Evolutionary conservation across 2,329 filamentous ascomycete species (phyloP).

Genomic region (Xylariales sp.): DNA sequence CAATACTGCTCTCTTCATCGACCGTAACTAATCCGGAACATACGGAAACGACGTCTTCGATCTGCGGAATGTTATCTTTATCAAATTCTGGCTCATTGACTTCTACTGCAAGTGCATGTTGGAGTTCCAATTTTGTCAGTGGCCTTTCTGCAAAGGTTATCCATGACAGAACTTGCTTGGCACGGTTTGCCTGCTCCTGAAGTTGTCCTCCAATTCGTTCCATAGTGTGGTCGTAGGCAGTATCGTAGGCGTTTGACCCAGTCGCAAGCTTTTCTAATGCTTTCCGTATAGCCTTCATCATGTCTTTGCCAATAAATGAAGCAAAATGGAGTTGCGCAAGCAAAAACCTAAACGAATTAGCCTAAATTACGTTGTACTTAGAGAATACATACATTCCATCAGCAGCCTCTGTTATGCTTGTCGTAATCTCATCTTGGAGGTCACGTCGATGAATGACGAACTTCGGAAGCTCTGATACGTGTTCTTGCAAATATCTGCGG

Average conservation of each 20-base stretch:
- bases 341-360: conserved; percentile 51
- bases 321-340: conserved; percentile 54
- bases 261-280: conserved; percentile 49
- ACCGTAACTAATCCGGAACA: conserved; percentile 58
- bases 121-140: conserved; percentile 52
- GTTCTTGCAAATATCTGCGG: conserved; percentile 21
- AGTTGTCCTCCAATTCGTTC: conserved; percentile 56
- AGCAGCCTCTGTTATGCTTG: conserved; percentile 41
- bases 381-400: conserved; percentile 51
- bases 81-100: conserved; percentile 46
- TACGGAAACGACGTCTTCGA: conserved; percentile 51
- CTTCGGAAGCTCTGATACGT: conserved; percentile 39
- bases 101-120: conserved; percentile 57
- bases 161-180: conserved; percentile 55
- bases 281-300: conserved; percentile 49
- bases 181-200: conserved; percentile 49
- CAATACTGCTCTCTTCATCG: conserved; percentile 53
- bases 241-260: conserved; percentile 50
- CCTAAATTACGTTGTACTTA: background rate
- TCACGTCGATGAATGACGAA: conserved; percentile 35
- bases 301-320: conserved; percentile 49
- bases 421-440: conserved; percentile 36
- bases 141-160: conserved; percentile 53
- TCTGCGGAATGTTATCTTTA: conserved; percentile 50
- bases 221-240: conserved; percentile 57